Evolutionary conservation across 345 rosid species (phyloP).

Genomic region (Lepidium aucheri): DNA sequence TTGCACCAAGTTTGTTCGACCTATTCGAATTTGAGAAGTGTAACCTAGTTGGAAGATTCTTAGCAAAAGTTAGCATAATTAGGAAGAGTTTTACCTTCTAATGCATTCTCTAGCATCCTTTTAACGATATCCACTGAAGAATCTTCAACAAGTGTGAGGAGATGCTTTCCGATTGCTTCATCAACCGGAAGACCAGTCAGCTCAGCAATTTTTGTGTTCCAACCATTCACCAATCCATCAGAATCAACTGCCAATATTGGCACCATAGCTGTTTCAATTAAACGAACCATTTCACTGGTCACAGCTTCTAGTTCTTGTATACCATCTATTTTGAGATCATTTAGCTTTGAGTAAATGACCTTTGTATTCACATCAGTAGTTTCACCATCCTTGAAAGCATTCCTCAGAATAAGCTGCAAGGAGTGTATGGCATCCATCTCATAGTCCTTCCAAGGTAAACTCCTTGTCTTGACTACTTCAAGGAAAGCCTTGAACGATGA

Average conservation of each 20-base stretch:
- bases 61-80: neutral
- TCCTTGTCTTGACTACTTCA: slow-evolving; percentile 76
- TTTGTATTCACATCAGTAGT: slow-evolving; percentile 35
- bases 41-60: neutral
- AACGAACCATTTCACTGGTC: slow-evolving; percentile 90
- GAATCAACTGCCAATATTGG: slow-evolving; percentile 89
- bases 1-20: neutral
- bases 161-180: slow-evolving; percentile 75
- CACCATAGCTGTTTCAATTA: slow-evolving; percentile 87
- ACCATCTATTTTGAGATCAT: slow-evolving; percentile 77
- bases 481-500: slow-evolving; percentile 95
- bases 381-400: slow-evolving; percentile 57
- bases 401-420: slow-evolving; percentile 86
- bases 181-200: slow-evolving; percentile 77
- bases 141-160: slow-evolving; percentile 81
- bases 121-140: slow-evolving; percentile 54
- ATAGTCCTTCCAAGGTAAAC: slow-evolving; percentile 91
- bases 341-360: slow-evolving; percentile 50
- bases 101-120: slow-evolving; percentile 61
- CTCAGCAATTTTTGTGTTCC: slow-evolving; percentile 91
- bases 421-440: slow-evolving; percentile 99
- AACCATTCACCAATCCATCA: slow-evolving; percentile 83
- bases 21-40: neutral
- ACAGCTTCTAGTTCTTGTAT: slow-evolving; percentile 88
- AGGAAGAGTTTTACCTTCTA: slow-evolving; percentile 55